Evolutionary conservation across 2,329 filamentous ascomycete species (phyloP).

Genomic region (Colletotrichum musae): DNA sequence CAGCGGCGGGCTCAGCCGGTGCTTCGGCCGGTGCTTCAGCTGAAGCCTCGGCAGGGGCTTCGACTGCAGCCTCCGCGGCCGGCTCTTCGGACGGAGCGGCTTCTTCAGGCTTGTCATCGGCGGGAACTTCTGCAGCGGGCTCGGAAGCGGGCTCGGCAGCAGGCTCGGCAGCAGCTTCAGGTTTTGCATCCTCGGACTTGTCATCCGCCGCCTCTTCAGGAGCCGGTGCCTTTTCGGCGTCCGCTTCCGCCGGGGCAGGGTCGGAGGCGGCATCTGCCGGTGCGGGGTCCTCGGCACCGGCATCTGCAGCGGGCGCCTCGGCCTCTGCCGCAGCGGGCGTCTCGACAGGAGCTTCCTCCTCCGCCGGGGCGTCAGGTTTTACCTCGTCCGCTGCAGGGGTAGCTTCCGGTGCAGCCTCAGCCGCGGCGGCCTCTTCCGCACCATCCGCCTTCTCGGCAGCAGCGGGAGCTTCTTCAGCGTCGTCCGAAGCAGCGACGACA

Average conservation of each 20-base stretch:
- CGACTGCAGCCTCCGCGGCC: neutral
- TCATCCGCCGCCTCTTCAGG: constrained; percentile 3
- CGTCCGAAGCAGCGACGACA: neutral
- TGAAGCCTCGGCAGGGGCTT: constrained; percentile 2
- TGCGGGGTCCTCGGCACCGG: neutral
- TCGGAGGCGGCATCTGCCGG: neutral
- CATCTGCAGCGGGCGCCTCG: neutral
- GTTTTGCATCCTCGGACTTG: constrained; percentile 27
- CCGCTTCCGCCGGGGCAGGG: neutral
- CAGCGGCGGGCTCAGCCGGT: constrained; percentile 6
- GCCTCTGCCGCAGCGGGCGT: constrained; percentile 1
- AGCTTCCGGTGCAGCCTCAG: neutral
- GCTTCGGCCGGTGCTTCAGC: constrained; percentile 19
- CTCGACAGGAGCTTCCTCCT: neutral
- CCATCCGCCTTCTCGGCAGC: neutral
- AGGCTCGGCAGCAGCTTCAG: constrained; percentile 21
- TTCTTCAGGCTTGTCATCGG: neutral
- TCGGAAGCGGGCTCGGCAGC: neutral
- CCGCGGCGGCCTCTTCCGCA: neutral
- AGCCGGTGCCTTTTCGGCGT: neutral
- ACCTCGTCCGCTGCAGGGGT: neutral
- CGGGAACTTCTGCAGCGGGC: neutral
- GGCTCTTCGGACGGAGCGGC: constrained; percentile 15
- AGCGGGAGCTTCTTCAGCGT: neutral
- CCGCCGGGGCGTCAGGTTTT: neutral